A percentile compares a stretch with the other conserved stretches of the same genome.
These are phyloP conservation scores for Chrysanthemum makinoi DNA, from an alignment of 129 eudicot species.

Conservation along the genomic window DNA sequence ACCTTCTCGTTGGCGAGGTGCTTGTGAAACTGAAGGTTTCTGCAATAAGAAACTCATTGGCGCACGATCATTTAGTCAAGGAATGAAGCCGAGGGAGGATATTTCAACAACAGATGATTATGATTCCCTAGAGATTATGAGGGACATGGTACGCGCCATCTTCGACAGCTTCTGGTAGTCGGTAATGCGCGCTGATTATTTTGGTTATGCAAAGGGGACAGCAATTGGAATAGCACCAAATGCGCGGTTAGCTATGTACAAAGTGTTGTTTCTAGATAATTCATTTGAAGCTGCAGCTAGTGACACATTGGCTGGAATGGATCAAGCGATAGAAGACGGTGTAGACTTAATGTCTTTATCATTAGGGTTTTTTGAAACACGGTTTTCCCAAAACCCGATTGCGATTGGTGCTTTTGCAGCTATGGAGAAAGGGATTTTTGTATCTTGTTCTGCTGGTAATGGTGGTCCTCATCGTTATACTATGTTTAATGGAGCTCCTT, in stretches of 20 bases:
- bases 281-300: background rate
- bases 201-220: constrained; percentile 20
- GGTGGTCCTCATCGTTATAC: constrained; percentile 7
- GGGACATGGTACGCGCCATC: constrained; percentile 21
- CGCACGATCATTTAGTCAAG: constrained; percentile 36
- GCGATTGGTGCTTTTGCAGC: constrained; percentile 20
- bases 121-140: constrained; percentile 21
- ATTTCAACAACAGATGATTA: constrained; percentile 20
- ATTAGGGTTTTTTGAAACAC: background rate
- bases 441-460: constrained; percentile 15
- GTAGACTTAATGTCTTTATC: constrained; percentile 19
- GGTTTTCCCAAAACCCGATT: constrained; percentile 9
- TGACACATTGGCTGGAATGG: constrained; percentile 19
- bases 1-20: constrained; percentile 37
- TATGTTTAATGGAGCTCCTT: constrained; percentile 7
- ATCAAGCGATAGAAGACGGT: constrained; percentile 18
- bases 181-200: background rate
- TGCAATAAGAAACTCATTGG: constrained; percentile 43
- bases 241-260: constrained; percentile 18
- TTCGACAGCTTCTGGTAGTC: constrained; percentile 17
- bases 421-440: constrained; percentile 21
- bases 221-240: constrained; percentile 21
- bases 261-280: background rate
- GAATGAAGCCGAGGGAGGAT: constrained; percentile 8
- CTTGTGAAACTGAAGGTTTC: constrained; percentile 21